A percentile compares a stretch with the other conserved stretches of the same genome.
Conservation (phyloP, 139 green algal species). For the Zygnema cylindricum region DNA sequence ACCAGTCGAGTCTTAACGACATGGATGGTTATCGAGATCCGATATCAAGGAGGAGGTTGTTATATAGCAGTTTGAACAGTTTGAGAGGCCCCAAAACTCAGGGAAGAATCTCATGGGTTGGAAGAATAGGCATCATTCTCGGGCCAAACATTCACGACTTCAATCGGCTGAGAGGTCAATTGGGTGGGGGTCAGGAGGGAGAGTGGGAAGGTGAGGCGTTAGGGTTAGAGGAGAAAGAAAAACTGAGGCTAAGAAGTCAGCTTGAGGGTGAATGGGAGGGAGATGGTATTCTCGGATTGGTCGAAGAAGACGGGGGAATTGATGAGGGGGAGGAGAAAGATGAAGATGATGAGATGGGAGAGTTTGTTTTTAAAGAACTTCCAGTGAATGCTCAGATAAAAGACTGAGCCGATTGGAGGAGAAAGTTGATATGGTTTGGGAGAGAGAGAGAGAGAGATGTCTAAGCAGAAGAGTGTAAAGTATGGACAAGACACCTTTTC, state of each 20-base stretch:
- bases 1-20: too few species aligned
- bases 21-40: too few species aligned
- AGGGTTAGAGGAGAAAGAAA: not conserved
- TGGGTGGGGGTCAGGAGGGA: not conserved
- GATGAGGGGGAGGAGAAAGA: not conserved
- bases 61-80: not conserved
- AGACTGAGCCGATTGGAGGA: not conserved
- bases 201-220: not conserved
- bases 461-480: too few species aligned
- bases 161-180: not conserved
- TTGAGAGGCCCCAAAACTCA: not conserved
- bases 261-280: not conserved
- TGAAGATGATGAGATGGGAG: not conserved
- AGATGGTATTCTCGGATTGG: not conserved
- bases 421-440: not conserved
- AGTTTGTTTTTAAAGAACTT: not conserved
- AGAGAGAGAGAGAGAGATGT: too few species aligned
- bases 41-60: not conserved
- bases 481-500: too few species aligned
- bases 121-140: not conserved
- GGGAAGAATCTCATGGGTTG: not conserved
- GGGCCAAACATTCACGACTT: not conserved
- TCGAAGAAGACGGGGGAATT: not conserved
- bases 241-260: not conserved
- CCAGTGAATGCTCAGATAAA: too few species aligned